Base-by-base conservation (phyloP, 164 flowering plant genomes). In the Brasenia schreberi region DNA sequence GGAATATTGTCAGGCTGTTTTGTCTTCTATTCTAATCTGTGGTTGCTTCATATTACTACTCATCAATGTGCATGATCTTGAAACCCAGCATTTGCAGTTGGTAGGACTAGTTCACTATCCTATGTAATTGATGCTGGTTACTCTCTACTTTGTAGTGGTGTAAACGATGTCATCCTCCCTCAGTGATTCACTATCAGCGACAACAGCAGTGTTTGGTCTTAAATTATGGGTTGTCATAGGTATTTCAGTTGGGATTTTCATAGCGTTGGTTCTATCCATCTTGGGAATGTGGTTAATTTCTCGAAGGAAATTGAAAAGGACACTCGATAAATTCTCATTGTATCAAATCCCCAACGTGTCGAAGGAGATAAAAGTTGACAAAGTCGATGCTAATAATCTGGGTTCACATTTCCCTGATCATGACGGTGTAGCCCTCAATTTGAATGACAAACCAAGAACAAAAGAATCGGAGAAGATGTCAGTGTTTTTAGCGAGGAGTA, bases 351-450 rank as follows among this genome's bases (percentile, higher is more conserved):
- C 97, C 42, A 72, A 75, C 66, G 77, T 79, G 19, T 87, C 95
- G 6, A 91, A 88, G 70, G 97, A 91, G 62, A 91, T 88, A 70
- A 79, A 71, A 67, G 87, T 91, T 60, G 95, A 91, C 73, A 82
- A 79, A 39, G 62, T 87, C 62, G 92, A 78, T 18, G 71, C 44
- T 23, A 62, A 65, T 12, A 52, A 7, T 61, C 39, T 49, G 7
- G 39, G 71, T 67, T 82, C 84, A 67, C 75, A 69, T 71, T 73
- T 49, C 42, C 75, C 70, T 66, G 79, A 81, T 71, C 79, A 68
- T 45, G 97, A 85, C 64, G 80, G 78, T 71, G 58, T 74, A 9
- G 56, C 56, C 56, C 16, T 49, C 56, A 49, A 49, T 49, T 49
- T 49, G 56, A 9, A 49, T 49, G 68, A 66, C 17, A 52, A 66